Evolutionary conservation across 2,329 filamentous ascomycete genomes (phyloP).

Genomic region (Sporothrix schenckii): DNA sequence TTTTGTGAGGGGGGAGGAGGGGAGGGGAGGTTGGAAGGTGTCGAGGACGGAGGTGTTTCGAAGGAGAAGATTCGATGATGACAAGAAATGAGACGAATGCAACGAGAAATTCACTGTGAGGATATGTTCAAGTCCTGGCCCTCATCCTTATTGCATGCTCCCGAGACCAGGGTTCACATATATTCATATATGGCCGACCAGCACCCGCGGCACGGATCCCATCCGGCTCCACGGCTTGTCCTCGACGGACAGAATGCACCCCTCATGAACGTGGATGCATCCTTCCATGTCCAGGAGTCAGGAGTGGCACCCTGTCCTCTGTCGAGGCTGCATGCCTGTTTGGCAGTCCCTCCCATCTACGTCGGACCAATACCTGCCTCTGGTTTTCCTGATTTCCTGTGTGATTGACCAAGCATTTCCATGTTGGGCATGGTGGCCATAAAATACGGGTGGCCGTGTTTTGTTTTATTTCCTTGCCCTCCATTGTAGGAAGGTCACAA

Average conservation of each 20-base stretch:
- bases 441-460: background rate
- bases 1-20: background rate
- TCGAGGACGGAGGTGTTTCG: background rate
- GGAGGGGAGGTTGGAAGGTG: background rate
- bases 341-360: background rate
- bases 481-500: too few relatives aligned
- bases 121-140: background rate
- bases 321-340: background rate
- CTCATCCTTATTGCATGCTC: background rate
- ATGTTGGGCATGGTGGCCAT: background rate
- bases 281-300: background rate
- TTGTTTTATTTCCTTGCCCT: background rate
- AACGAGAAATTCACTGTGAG: background rate
- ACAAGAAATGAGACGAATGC: background rate
- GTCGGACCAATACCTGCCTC: constrained; percentile 15
- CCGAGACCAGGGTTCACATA: background rate
- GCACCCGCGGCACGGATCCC: background rate
- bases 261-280: constrained; percentile 13
- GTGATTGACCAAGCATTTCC: background rate
- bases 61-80: background rate
- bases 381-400: background rate
- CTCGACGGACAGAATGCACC: background rate
- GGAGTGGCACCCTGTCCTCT: background rate
- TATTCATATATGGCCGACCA: background rate
- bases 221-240: background rate